Conservation (phyloP, 164 flowering plant genomes). For the Kingdonia uniflora region DNA sequence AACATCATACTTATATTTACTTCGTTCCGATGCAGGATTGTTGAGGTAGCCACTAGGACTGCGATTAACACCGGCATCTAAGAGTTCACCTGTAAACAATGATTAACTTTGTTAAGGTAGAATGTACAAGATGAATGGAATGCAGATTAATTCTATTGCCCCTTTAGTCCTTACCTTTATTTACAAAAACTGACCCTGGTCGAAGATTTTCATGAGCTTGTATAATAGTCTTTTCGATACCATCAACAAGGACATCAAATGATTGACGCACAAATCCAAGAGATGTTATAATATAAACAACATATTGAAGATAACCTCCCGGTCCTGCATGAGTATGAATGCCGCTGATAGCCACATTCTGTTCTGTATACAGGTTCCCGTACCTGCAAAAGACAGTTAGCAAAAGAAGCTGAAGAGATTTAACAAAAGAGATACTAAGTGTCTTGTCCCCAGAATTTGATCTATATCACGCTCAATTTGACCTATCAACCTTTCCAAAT, state of each 20-base stretch:
- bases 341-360: constrained; percentile 95
- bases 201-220: constrained; percentile 86
- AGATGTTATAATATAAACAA: constrained; percentile 86
- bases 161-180: constrained; percentile 48
- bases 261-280: constrained; percentile 97
- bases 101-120: background rate
- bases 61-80: constrained; percentile 87
- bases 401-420: background rate
- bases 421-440: background rate
- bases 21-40: constrained; percentile 73
- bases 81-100: constrained; percentile 59
- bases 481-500: too few relatives aligned
- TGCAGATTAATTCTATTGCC: background rate
- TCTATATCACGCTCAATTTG: too few relatives aligned
- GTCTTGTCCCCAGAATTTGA: too few relatives aligned
- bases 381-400: constrained; percentile 40
- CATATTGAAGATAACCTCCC: constrained; percentile 95
- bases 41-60: constrained; percentile 97
- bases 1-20: constrained; percentile 78
- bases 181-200: constrained; percentile 85
- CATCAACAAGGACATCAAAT: constrained; percentile 93
- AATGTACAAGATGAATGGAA: background rate
- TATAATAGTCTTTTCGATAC: constrained; percentile 84
- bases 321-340: constrained; percentile 99
- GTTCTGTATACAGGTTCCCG: constrained; percentile 71